Base-by-base conservation (phyloP, 805 yeast genomes). In the Yarrowia alimentaria region DNA sequence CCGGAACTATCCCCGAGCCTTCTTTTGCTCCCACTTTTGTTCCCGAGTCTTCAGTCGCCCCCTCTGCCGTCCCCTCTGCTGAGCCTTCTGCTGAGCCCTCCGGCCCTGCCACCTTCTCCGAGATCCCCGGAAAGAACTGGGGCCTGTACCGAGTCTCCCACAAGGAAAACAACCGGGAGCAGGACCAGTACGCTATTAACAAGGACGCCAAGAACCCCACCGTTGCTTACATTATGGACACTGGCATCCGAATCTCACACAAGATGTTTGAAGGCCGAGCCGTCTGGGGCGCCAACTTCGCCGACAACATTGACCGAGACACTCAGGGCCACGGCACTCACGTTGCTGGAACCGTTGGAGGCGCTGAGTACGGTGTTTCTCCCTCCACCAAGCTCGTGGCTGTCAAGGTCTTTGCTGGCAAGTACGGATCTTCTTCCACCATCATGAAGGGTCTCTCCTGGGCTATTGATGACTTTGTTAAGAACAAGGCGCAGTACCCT, bases 291-390 rank as follows among this genome's bases (percentile, higher is more conserved):
- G 75, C 81, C 45, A 86, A 94, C 53, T 74, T 86, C 57, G 95
- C 94, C 58, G 59, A 67, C 49, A 82, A 81, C 61, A 86, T 80
- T 59, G 75, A 75, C 50, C 87, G 81, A 58, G 96, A 89, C 65
- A 91, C 88, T 48, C 84, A 85, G 61, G 97, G 96, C 51, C 97
- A 89, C 68, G 97, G 97, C 63, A 87, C 96, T 40, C 97, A 89
- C 64, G 87, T 94, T 72, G 95, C 96, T 13, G 97, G 96, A 69
- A 87, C 94, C 26, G 85, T 72, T 73, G 58, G 52, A 64, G 53
- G 38, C 5, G 24, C 17, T 8, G 38, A n/a, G n/a, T 33, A 33
- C 66, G 84, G 84, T 55, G 75, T 79, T 35, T 80, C 82, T 54
- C 79, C 79, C 66, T 69, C 70, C 53, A 81, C 77, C 29, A 68